Evolutionary conservation across 345 rosid genomes (phyloP), one percentile per base, ranked within the genome.

Genomic region (Hibiscus tridactylites): DNA sequence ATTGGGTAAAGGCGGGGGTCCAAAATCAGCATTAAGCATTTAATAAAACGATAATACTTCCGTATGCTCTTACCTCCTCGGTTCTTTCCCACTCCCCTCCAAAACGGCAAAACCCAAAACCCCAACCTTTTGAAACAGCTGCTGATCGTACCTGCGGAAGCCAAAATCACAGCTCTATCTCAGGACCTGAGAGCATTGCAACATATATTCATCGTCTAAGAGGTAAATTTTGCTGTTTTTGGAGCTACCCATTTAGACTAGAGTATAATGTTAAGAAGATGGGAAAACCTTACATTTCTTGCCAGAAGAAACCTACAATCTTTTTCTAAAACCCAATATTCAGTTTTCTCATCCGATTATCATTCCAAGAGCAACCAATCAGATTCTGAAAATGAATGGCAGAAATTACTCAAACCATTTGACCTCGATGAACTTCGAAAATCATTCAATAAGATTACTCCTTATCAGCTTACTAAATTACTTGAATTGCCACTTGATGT

Each of bases 381-480:
- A 6, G 83, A 72, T 39, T 63, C 84, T 37, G 72, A 77, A 71
- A 89, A 81, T 21, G 92, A 93, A 71, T 90, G 97, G 96, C 97
- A 91, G 84, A 90, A 83, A 73, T 81, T 91, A 77, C 86, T 91
- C 75, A 91, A 83, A 73, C 97, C 96, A 64, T 93, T 86, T 70
- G 92, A 91, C 75, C 68, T 93, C 39, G 83, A 81, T 61, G 90
- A 84, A 21, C 92, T 88, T 63, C 83, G 85, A 31, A 79, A 77
- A 21, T 82, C 90, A 6, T 63, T 87, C 21, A 78, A 71, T 9
- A 79, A 76, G 65, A 81, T 89, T 49, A 85, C 88, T 3, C 91
- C 95, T 15, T 78, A 65, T 69, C 85, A 87, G 82, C 87, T 87
- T 59, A 81, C 86, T 76, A 84, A 79, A 73, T 78, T 89, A 57